Evolutionary conservation across 306 rosid species (phyloP).

Genomic region (Ochetophila trinervis): DNA sequence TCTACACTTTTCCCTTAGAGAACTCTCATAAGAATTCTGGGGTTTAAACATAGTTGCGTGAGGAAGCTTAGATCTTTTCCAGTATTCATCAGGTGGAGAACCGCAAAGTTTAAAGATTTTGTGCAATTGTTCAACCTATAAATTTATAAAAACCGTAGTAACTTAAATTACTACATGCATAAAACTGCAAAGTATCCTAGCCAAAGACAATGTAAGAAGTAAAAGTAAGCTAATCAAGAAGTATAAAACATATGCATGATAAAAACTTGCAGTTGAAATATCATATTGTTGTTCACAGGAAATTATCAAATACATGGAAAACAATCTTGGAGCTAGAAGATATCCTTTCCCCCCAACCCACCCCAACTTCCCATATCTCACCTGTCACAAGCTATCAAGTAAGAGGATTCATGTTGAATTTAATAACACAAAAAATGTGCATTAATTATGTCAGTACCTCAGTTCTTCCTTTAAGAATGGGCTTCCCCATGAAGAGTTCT

Average conservation of each 20-base stretch:
- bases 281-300: background rate
- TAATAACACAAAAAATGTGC: background rate
- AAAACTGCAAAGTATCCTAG: too few species aligned
- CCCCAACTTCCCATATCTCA: too few species aligned
- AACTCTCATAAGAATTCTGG: constrained; percentile 61
- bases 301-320: background rate
- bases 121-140: constrained; percentile 92
- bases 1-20: constrained; percentile 59
- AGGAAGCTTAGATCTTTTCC: constrained; percentile 81
- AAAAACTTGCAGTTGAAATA: too few species aligned
- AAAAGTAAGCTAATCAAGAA: too few species aligned
- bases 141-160: constrained; percentile 12
- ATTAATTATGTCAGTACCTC: constrained; percentile 46
- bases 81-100: constrained; percentile 83
- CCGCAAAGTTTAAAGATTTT: constrained; percentile 93
- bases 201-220: too few species aligned
- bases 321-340: too few species aligned
- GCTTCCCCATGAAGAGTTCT: constrained; percentile 72
- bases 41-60: constrained; percentile 90
- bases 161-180: constrained; percentile 2
- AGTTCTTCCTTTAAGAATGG: constrained; percentile 93
- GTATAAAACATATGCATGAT: too few species aligned
- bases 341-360: background rate
- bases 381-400: background rate
- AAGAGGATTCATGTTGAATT: background rate